Evolutionary conservation across 176 grass and related monocot genomes (phyloP).

Genomic region (Triticum monococcum): DNA sequence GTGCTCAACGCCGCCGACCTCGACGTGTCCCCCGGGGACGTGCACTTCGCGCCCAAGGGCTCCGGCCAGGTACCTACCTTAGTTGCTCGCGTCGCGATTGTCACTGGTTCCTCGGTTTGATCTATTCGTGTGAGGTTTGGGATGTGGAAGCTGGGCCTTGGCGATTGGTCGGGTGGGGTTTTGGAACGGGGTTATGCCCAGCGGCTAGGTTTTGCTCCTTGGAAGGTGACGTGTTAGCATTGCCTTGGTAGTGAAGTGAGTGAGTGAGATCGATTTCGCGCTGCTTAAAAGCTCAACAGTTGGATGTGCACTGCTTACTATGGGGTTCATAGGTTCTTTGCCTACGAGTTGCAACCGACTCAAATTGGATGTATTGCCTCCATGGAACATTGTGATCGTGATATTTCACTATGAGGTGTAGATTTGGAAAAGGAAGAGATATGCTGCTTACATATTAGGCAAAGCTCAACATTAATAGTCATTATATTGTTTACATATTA

Average conservation of each 20-base stretch:
- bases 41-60: constrained; percentile 43
- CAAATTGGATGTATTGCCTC: not conserved
- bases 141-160: not conserved
- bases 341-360: not conserved
- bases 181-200: not conserved
- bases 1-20: constrained; percentile 91
- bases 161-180: not conserved
- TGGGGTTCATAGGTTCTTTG: not conserved
- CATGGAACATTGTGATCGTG: not conserved
- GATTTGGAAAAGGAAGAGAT: not conserved
- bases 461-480: not conserved
- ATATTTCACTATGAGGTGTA: not conserved
- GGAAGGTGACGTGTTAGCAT: not conserved
- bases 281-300: not conserved
- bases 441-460: too few species aligned
- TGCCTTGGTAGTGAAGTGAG: not conserved
- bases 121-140: constrained; percentile 1
- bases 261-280: not conserved
- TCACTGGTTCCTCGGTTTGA: not conserved
- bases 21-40: constrained; percentile 32
- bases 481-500: not conserved
- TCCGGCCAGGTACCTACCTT: constrained; percentile 49
- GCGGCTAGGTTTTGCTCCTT: not conserved
- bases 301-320: not conserved
- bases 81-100: not conserved